These are phyloP conservation scores for Adansonia digitata DNA, from an alignment of 345 rosid genomes.

Conservation along the genomic window DNA sequence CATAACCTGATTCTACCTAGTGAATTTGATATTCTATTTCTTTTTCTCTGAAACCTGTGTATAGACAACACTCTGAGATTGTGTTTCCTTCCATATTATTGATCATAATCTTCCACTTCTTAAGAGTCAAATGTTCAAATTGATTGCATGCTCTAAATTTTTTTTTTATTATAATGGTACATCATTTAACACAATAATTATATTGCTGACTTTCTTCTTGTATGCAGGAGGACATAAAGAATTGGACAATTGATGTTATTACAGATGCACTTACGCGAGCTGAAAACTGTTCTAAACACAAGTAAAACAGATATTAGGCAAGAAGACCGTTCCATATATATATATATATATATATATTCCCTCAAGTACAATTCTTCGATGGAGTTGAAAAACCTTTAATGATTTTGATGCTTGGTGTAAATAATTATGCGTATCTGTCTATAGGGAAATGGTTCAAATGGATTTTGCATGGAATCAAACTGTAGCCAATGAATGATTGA, in stretches of 20 bases:
- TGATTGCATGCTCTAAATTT: not conserved
- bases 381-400: not conserved
- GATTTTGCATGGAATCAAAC: not conserved
- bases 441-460: not conserved
- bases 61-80: not conserved
- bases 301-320: not conserved
- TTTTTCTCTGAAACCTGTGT: not conserved
- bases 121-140: not conserved
- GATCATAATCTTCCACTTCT: not conserved
- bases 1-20: not conserved
- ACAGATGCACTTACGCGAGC: conserved; percentile 67
- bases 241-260: conserved; percentile 88
- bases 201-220: not conserved
- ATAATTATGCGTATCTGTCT: not conserved
- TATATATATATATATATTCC: too few relatives aligned
- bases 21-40: not conserved
- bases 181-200: too few relatives aligned
- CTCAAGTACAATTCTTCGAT: not conserved
- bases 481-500: not conserved
- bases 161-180: too few relatives aligned
- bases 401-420: not conserved
- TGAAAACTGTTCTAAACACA: conserved; percentile 54
- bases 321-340: not conserved
- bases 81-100: not conserved
- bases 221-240: conserved; percentile 72